These are phyloP conservation scores for Abrus pulchellus DNA, from an alignment of 306 rosid species.

Conservation along the genomic window DNA sequence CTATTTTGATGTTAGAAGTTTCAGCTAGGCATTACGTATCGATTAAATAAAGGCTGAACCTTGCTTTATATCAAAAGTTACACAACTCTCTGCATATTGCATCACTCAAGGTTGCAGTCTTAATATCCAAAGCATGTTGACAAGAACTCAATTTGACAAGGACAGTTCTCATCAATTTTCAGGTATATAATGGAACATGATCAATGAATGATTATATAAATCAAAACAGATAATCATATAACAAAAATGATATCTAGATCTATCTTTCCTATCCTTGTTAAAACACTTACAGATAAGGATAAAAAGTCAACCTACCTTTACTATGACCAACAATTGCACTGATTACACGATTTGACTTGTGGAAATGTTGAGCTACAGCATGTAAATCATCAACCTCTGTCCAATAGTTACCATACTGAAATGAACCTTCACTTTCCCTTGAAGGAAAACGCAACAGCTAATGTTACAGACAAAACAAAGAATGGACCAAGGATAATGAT, in stretches of 20 bases:
- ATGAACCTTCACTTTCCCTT: constrained; percentile 84
- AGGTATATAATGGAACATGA: not conserved
- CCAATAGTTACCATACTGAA: constrained; percentile 63
- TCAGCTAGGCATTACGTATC: not conserved
- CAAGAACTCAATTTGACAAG: constrained; percentile 27
- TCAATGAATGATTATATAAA: constrained; percentile 7
- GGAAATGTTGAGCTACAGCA: constrained; percentile 65
- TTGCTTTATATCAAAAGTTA: constrained; percentile 15
- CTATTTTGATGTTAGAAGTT: constrained; percentile 15
- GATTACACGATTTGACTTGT: constrained; percentile 55
- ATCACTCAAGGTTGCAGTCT: constrained; percentile 25
- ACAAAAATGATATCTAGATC: constrained; percentile 10
- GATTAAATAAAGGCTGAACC: constrained; percentile 3
- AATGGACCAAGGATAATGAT: constrained; percentile 28
- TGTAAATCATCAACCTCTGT: constrained; percentile 75
- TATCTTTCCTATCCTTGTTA: not conserved
- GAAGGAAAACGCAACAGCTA: constrained; percentile 36
- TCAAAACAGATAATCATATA: constrained; percentile 11
- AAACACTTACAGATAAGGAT: constrained; percentile 8
- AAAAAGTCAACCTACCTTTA: constrained; percentile 64
- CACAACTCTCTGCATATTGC: not conserved
- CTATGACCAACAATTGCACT: constrained; percentile 82
- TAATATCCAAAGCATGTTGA: constrained; percentile 33
- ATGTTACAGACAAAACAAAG: constrained; percentile 38
- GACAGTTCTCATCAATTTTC: constrained; percentile 10